Conservation (phyloP, 2,329 filamentous ascomycete species). For the Colletotrichum plurivorum region DNA sequence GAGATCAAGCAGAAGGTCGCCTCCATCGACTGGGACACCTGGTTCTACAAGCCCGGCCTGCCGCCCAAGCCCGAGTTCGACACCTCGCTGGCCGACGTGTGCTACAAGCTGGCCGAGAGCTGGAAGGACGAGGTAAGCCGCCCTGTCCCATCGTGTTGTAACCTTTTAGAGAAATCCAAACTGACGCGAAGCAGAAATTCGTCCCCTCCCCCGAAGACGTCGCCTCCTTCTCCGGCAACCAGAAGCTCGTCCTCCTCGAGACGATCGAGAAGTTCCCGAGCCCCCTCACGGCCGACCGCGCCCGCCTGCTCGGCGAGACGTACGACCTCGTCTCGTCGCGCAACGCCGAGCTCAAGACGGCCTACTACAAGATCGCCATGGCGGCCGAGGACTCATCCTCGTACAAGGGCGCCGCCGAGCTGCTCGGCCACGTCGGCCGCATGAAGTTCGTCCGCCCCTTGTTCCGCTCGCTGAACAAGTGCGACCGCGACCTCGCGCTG, state of each 20-base stretch:
- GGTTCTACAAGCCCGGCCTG: conserved; percentile 90
- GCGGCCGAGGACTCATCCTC: conserved; percentile 78
- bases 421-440: conserved; percentile 86
- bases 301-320: conserved; percentile 78
- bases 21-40: conserved; percentile 88
- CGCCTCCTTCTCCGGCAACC: conserved; percentile 83
- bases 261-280: conserved; percentile 77
- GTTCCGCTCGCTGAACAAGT: conserved; percentile 81
- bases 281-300: conserved; percentile 74
- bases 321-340: conserved; percentile 82
- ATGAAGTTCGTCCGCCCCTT: conserved; percentile 98
- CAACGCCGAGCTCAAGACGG: conserved; percentile 88
- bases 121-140: conserved; percentile 76
- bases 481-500: conserved; percentile 81
- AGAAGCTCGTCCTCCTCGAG: conserved; percentile 92
- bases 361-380: conserved; percentile 86
- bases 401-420: conserved; percentile 78
- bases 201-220: conserved; percentile 79
- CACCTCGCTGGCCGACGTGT: conserved; percentile 86
- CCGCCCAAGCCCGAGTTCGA: conserved; percentile 94
- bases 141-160: conserved; percentile 39
- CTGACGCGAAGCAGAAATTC: conserved; percentile 62
- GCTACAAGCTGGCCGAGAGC: conserved; percentile 84
- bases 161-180: no score
- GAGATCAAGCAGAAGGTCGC: conserved; percentile 75